Percentiles rank a stretch among this genome's conserved stretches.
Conservation (phyloP, 495 filamentous ascomycete genomes). For the Penicillium macrosclerotiorum region DNA sequence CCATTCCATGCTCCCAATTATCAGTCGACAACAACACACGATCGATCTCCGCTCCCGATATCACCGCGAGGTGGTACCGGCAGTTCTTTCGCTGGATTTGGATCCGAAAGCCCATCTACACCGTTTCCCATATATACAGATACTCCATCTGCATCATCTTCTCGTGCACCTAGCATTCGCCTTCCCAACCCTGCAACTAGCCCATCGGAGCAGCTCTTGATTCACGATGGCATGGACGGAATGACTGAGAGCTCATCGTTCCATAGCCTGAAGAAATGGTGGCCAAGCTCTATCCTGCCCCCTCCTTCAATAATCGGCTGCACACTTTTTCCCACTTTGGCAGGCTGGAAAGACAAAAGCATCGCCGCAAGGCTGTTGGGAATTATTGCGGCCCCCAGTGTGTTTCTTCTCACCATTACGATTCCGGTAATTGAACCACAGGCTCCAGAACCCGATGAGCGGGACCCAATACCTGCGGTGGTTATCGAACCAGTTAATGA, state of each 20-base stretch:
- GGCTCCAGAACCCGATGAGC: slow-evolving; percentile 42
- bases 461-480: slow-evolving; percentile 38
- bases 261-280: slow-evolving; percentile 52
- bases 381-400: slow-evolving; percentile 77
- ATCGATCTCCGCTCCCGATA: slow-evolving; percentile 28
- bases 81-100: slow-evolving; percentile 7
- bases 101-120: slow-evolving; percentile 32
- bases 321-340: slow-evolving; percentile 87
- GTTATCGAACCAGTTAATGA: slow-evolving; percentile 32
- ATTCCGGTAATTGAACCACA: slow-evolving; percentile 82
- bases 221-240: slow-evolving; percentile 29
- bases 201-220: slow-evolving; percentile 45
- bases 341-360: slow-evolving; percentile 71
- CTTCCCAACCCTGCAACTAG: slow-evolving; percentile 46
- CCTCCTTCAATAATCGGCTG: slow-evolving; percentile 64
- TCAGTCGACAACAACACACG: slow-evolving; percentile 16
- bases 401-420: slow-evolving; percentile 87
- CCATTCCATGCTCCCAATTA: slow-evolving; percentile 39
- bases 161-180: slow-evolving; percentile 52
- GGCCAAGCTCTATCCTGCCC: slow-evolving; percentile 71
- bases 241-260: slow-evolving; percentile 12
- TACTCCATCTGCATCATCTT: slow-evolving; percentile 36
- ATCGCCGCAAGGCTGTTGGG: slow-evolving; percentile 76
- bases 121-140: slow-evolving; percentile 55
- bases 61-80: slow-evolving; percentile 31